phyloP scores from a whole-genome alignment of 2,329 filamentous ascomycete genomes.

The Paraphoma chrysanthemicola region DNA sequence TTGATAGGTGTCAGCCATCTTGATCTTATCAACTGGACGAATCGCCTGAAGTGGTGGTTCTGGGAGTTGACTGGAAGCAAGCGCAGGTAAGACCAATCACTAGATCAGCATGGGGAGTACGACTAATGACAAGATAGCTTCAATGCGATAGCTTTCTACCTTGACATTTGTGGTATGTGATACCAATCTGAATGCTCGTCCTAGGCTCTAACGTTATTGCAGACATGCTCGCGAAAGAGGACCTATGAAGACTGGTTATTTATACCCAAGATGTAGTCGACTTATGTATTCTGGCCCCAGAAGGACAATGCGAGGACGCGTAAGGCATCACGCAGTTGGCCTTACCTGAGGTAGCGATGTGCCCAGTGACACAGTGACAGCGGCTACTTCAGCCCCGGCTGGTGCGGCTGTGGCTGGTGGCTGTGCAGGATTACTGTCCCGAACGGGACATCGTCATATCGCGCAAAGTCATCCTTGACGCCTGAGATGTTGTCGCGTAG shows the following conservation, averaged over 20 bases:
- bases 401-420: constrained; percentile 37
- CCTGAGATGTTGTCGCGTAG: neutral
- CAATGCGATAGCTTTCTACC: constrained; percentile 69
- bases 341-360: constrained; percentile 11
- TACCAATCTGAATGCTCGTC: neutral
- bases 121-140: constrained; percentile 55
- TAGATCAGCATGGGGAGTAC: neutral
- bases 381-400: constrained; percentile 14
- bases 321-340: constrained; percentile 17
- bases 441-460: neutral
- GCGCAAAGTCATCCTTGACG: neutral
- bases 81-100: constrained; percentile 52
- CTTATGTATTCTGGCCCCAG: constrained; percentile 8
- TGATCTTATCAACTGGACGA: constrained; percentile 72
- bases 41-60: constrained; percentile 65
- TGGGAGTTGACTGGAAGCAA: constrained; percentile 64
- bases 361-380: constrained; percentile 9
- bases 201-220: neutral
- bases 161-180: constrained; percentile 68
- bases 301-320: constrained; percentile 12
- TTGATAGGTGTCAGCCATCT: constrained; percentile 69
- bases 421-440: constrained; percentile 3
- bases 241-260: constrained; percentile 25
- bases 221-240: constrained; percentile 50
- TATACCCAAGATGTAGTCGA: constrained; percentile 9